Base-by-base conservation (phyloP, 306 rosid genomes). In the Crataegus laevigata region DNA sequence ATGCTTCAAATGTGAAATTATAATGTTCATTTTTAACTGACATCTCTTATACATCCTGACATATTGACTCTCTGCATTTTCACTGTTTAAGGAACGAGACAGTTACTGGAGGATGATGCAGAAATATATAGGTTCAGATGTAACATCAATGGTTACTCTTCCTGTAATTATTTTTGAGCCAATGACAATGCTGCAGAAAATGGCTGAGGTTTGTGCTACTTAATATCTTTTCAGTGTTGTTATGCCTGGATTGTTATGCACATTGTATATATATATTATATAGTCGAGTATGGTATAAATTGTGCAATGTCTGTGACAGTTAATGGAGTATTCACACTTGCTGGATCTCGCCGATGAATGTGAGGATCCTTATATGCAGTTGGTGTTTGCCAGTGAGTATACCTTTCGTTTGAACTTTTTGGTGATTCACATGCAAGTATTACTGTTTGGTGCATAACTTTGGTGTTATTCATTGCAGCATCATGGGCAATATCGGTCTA, bases 21-120 rank as follows among this genome's bases (percentile, higher is more conserved):
- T 71, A 24, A 22, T 66, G 10, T 13, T 68, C 7, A 9, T 42
- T 12, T 19, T n/a, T 29, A 32, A 54, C 4, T 55, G 43, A 5
- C 43, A 57, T 68, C n/a, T 13, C 24, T 28, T 78, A 30, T 69
- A 40, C 57, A 47, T 75, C 76, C 75, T 78, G 24, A 61, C 51
- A 58, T 77, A 62, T 13, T 83, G 72, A 71, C 32, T 51, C 40
- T 69, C 42, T 64, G 42, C 71, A 52, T 38, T 38, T 25, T 52
- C 7, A 28, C 13, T 71, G 70, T 50, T 5, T 51, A 80, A 91
- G 98, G 98, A 93, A 73, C 91, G 97, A 66, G 98, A 93, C 70
- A 70, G 97, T 85, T 93, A 89, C 86, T 93, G 94, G 97, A 91
- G 90, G 92, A 89, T 89, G 98, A 93, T 93, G 98, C 97, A 89